Evolutionary conservation across 352 stramenopile genomes (phyloP).

Genomic region (Globisporangium spiculum): DNA sequence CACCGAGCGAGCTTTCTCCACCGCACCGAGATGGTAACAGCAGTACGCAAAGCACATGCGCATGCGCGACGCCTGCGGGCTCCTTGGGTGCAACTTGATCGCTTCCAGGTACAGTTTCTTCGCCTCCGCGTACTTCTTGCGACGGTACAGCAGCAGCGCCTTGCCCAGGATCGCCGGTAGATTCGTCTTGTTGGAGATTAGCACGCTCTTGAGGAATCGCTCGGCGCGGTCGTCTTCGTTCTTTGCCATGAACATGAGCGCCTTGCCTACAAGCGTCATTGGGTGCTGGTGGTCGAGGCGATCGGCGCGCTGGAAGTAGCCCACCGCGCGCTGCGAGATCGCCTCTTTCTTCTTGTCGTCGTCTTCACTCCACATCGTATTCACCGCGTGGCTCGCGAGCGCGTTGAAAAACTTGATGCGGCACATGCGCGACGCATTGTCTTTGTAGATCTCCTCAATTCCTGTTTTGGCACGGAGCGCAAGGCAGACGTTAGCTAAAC

Average conservation of each 20-base stretch:
- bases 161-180: slow-evolving; percentile 84
- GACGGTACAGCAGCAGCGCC: slow-evolving; percentile 83
- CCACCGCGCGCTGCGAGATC: slow-evolving; percentile 75
- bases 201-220: slow-evolving; percentile 89
- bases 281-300: slow-evolving; percentile 87
- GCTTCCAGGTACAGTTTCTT: slow-evolving; percentile 93
- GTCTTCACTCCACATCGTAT: slow-evolving; percentile 88
- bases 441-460: slow-evolving; percentile 89
- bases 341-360: slow-evolving; percentile 85
- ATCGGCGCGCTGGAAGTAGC: slow-evolving; percentile 85
- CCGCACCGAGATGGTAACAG: slow-evolving; percentile 93
- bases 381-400: slow-evolving; percentile 80
- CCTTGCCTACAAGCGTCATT: slow-evolving; percentile 90
- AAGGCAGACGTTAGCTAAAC: neutral
- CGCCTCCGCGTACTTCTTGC: slow-evolving; percentile 87
- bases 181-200: slow-evolving; percentile 88
- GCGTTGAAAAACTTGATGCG: slow-evolving; percentile 90
- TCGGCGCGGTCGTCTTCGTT: slow-evolving; percentile 89
- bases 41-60: slow-evolving; percentile 96
- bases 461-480: slow-evolving; percentile 15
- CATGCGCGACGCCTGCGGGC: slow-evolving; percentile 87
- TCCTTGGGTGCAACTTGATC: slow-evolving; percentile 92
- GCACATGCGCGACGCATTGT: slow-evolving; percentile 77
- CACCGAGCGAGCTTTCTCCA: slow-evolving; percentile 81
- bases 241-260: slow-evolving; percentile 92